These are phyloP conservation scores for Pythium periplocum DNA, from an alignment of 352 stramenopile species.

Conservation along the genomic window DNA sequence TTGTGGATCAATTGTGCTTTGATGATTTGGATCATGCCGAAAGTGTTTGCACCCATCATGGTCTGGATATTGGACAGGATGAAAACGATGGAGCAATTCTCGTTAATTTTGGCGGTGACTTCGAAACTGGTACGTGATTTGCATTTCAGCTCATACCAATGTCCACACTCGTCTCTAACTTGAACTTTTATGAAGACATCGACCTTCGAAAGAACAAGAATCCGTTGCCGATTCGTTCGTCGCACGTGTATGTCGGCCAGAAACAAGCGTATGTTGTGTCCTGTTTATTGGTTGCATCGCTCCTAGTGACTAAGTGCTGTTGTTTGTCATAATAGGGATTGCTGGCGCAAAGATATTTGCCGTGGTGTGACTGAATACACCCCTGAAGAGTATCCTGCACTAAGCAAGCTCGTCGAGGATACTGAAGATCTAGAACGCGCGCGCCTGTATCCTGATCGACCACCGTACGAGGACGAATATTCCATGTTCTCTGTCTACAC, in stretches of 20 bases:
- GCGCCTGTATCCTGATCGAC: conserved; percentile 55
- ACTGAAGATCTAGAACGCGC: conserved; percentile 48
- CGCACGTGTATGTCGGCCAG: conserved; percentile 62
- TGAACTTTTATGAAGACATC: conserved; percentile 28
- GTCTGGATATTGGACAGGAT: conserved; percentile 46
- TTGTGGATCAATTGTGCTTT: conserved; percentile 75
- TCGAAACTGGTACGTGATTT: conserved; percentile 54
- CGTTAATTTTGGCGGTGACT: conserved; percentile 73
- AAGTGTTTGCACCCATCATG: conserved; percentile 59
- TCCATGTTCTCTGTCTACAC: conserved; percentile 65
- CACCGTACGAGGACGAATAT: conserved; percentile 60
- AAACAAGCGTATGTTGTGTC: conserved; percentile 67
- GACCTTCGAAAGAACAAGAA: conserved; percentile 67
- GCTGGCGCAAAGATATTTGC: conserved; percentile 62
- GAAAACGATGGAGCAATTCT: conserved; percentile 36
- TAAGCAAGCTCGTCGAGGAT: conserved; percentile 70
- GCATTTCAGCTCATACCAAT: background rate
- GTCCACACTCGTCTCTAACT: too few species aligned
- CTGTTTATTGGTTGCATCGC: conserved; percentile 3
- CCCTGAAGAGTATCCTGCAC: conserved; percentile 55
- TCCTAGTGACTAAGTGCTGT: background rate
- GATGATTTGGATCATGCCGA: conserved; percentile 72
- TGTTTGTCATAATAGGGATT: conserved; percentile 30
- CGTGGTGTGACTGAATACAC: conserved; percentile 80
- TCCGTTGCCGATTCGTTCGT: conserved; percentile 46